These are phyloP conservation scores for Corymbia citriodora DNA, from an alignment of 441 rosid genomes.

Conservation along the genomic window DNA sequence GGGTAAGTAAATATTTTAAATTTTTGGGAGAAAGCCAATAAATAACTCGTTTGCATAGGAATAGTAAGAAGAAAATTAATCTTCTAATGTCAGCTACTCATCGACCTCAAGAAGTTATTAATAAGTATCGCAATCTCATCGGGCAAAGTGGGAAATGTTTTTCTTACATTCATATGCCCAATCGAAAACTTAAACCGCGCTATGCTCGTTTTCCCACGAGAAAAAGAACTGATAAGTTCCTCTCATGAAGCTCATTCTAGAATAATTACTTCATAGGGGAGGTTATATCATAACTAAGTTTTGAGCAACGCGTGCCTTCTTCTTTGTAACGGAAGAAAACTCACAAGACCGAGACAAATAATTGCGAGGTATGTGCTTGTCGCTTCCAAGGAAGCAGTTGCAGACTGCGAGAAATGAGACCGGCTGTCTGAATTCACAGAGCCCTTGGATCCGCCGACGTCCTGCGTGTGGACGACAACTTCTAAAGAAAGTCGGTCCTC, in stretches of 20 bases:
- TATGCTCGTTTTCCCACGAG: neutral
- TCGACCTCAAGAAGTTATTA: neutral
- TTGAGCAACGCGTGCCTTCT: neutral
- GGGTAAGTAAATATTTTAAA: neutral
- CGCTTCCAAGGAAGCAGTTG: neutral
- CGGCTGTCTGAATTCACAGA: neutral
- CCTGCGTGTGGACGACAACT: neutral
- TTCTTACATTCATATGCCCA: neutral
- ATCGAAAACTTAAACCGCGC: neutral
- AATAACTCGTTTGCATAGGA: neutral
- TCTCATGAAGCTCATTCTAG: neutral
- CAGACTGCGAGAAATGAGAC: neutral
- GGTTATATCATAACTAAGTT: neutral
- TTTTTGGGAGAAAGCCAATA: neutral
- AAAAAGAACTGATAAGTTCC: neutral
- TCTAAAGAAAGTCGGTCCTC: neutral
- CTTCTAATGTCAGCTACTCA: neutral
- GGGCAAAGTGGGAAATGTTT: neutral
- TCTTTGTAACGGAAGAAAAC: neutral
- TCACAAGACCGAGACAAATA: neutral
- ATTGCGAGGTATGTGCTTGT: neutral
- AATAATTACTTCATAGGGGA: neutral
- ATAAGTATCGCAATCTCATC: neutral
- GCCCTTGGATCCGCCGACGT: neutral
- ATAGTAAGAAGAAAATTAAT: neutral